Evolutionary conservation across 1,284 basidiomycete species (phyloP), one percentile per base, ranked within the genome.

Genomic region (Ustilago xerochloae): DNA sequence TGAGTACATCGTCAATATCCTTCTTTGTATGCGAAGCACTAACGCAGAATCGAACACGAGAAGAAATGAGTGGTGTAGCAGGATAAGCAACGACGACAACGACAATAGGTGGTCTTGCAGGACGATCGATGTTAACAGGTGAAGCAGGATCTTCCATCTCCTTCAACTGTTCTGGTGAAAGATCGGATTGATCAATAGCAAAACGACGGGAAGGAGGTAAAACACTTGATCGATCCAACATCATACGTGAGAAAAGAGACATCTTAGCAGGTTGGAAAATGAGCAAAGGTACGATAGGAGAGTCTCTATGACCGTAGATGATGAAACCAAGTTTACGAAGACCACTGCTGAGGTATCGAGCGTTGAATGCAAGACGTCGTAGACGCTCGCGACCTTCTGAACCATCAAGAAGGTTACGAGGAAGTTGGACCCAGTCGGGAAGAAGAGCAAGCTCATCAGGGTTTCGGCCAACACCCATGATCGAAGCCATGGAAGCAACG

Each of bases 11-110:
- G 86, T 99, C 96, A 57, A 99, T 90, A 81, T 99, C 97, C 81
- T 94, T 91, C 87, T 99, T 99, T 63, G 96, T 98, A 87, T 99
- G 96, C 56, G 93, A 88, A 5, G 96, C 92, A 60, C 92, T 94
- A 22, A 98, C 88, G 84, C 97, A 99, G 88, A 98, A 98, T 78
- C 96, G 88, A 38, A 96, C 94, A 22, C 97, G 89, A 45, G 90
- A 90, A 2, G 93, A 93, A 70, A 95, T 91, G 49, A 99, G 89
- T 9, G 94, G 91, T 22, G 95, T 97, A 0, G 94, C 94, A 4
- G 94, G 94, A 75, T 80, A 84, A 29, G 80, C 77, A 7, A 83
- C 82, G 10, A 82, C 75, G 9, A 84, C 84, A 2, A 82, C 81
- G 7, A 83, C 79, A 43, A 80, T 76, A 39, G 79, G 75, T 13